phyloP scores from a whole-genome alignment of 805 yeast species.

The Wickerhamomyces bovis region DNA sequence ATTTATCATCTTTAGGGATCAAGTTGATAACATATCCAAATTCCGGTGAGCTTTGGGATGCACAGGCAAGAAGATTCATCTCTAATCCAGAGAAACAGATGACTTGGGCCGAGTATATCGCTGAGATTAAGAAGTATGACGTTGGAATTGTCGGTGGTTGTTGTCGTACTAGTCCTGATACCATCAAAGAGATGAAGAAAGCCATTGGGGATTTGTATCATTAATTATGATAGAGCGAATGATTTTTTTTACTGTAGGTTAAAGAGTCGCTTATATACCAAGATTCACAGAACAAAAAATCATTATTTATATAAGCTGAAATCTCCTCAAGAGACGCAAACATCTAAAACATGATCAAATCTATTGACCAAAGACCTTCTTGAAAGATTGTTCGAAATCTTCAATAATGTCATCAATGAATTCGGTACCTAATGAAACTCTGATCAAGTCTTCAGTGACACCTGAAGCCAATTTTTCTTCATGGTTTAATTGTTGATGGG shows the following conservation, averaged over 20 bases:
- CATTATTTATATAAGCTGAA: no score
- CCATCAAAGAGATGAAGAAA: slow-evolving; percentile 4
- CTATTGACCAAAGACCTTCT: slow-evolving; percentile 39
- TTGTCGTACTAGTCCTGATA: slow-evolving; percentile 58
- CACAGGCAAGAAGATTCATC: slow-evolving; percentile 37
- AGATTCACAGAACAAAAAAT: no score
- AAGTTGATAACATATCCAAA: slow-evolving; percentile 61
- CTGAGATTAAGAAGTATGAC: slow-evolving; percentile 31
- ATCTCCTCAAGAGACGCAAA: neutral
- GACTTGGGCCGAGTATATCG: slow-evolving; percentile 34
- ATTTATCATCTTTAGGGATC: slow-evolving; percentile 15
- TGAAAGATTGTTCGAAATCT: slow-evolving; percentile 84
- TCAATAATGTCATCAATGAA: slow-evolving; percentile 84
- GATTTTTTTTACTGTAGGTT: no score
- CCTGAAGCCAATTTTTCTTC: slow-evolving; percentile 80
- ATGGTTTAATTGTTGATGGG: slow-evolving; percentile 85
- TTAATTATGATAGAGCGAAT: neutral
- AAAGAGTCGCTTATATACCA: no score
- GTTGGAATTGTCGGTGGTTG: slow-evolving; percentile 67
- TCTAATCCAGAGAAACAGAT: slow-evolving; percentile 17
- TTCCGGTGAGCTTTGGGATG: slow-evolving; percentile 64
- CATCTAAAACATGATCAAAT: neutral
- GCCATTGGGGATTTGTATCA: neutral
- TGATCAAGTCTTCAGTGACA: slow-evolving; percentile 80
- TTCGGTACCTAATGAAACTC: slow-evolving; percentile 90